Evolutionary conservation across 768 basidiomycete genomes (phyloP), one percentile per base, ranked within the genome.

Genomic region (Pisolithus orientalis): DNA sequence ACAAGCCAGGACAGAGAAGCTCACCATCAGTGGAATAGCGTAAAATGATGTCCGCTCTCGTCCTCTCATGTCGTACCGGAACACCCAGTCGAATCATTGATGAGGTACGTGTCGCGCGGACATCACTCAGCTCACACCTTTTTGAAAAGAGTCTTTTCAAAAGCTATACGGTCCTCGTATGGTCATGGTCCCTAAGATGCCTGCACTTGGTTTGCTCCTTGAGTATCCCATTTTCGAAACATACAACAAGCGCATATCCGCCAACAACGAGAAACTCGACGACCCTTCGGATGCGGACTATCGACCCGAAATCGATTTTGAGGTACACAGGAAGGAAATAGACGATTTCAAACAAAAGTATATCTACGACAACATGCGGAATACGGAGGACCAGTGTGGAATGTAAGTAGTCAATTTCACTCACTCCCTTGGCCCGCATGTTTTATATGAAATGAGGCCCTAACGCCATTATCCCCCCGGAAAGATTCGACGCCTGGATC

Each of bases 121-220:
- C 32, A 42, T 25, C 21, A 10, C 34, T 1, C 10, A 5, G 1
- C 42, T 9, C 48, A 17, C n/a, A 16, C 50, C 53, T 25, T 57
- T 14, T 16, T 21, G 21, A 21, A 21, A 21, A 21, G n/a, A 28
- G 6, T 10, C 34, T 46, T 43, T 9, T 38, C 16, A 14, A 7
- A 14, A 85, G 90, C 76, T 92, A 14, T 98, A 89, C 60, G 86
- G 85, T 1, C 84, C 87, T 4, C 78, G 81, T 14, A 72, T 73
- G 39, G 88, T 94, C 34, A 82, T 90, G 63, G 79, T 97, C 21
- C 96, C 96, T 16, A 97, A 95, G 72, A 95, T 97, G 74, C 96
- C 96, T 11, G 87, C 94, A 2, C 78, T 99, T 16, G 96, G 96
- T 11, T 78, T 99, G 5, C 74, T 99, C 24, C 81, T 99, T 25